Percentiles rank a stretch among this genome's conserved stretches.
These are phyloP conservation scores for Microglena sp. DNA, from an alignment of 139 green algal genomes.

Conservation along the genomic window DNA sequence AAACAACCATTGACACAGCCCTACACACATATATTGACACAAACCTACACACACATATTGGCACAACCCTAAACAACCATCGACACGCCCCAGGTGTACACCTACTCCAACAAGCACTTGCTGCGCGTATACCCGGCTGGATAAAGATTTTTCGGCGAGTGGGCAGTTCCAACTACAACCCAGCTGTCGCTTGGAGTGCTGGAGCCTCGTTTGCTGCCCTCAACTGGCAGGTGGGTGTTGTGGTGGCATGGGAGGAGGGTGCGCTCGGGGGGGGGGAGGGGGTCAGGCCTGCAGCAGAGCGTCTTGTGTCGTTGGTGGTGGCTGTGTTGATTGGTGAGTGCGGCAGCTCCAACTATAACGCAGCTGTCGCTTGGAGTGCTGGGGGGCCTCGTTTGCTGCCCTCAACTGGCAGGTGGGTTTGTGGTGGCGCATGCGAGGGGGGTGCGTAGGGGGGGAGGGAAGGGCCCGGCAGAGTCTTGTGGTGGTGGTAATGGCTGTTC, in stretches of 20 bases:
- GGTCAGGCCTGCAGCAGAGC: too few relatives aligned
- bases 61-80: too few relatives aligned
- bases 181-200: not conserved
- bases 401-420: not conserved
- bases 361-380: not conserved
- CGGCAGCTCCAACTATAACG: constrained; percentile 3
- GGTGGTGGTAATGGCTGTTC: not conserved
- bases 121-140: constrained; percentile 7
- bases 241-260: too few relatives aligned
- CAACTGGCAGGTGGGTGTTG: constrained; percentile 8
- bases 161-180: constrained; percentile 3
- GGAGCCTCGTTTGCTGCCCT: constrained; percentile 4
- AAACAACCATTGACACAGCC: too few relatives aligned
- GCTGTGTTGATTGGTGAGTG: not conserved
- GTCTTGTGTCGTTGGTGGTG: too few relatives aligned
- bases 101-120: constrained; percentile 7
- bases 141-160: too few relatives aligned
- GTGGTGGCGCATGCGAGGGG: not conserved
- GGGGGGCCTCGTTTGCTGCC: not conserved
- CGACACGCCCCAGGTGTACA: too few relatives aligned
- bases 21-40: too few relatives aligned
- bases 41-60: too few relatives aligned
- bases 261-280: too few relatives aligned
- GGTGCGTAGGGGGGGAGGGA: too few relatives aligned
- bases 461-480: not conserved